A percentile compares a stretch with the other conserved stretches of the same genome.
phyloP scores from a whole-genome alignment of 1,284 basidiomycete genomes.

The Pseudomicrostroma phylloplanum region DNA sequence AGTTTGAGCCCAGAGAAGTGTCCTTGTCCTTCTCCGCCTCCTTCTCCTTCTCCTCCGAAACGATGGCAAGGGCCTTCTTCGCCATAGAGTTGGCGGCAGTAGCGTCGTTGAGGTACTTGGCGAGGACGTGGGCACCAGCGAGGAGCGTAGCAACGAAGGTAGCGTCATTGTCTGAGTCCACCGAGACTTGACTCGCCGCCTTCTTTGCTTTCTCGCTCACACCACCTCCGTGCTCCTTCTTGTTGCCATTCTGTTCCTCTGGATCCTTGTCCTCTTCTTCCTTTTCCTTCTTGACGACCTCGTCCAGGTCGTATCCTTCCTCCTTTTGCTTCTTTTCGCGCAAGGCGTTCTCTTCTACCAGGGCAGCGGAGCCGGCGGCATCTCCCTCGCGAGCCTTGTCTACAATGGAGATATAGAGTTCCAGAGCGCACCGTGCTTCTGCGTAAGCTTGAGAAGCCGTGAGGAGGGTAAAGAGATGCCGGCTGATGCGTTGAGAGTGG shows the following conservation, averaged over 20 bases:
- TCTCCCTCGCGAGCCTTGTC: conserved; percentile 42
- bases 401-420: conserved; percentile 41
- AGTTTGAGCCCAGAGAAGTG: too few species aligned
- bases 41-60: conserved; percentile 28
- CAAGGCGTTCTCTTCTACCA: conserved; percentile 10
- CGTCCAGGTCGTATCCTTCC: conserved; percentile 8
- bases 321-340: conserved; percentile 10
- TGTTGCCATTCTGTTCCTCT: neutral
- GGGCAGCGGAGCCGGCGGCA: conserved; percentile 15
- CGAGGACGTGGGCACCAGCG: conserved; percentile 30
- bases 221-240: conserved; percentile 4
- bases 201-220: conserved; percentile 11
- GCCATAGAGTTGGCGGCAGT: conserved; percentile 29
- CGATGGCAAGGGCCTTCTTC: conserved; percentile 25
- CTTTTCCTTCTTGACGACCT: conserved; percentile 15
- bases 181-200: conserved; percentile 11
- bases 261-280: neutral
- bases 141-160: conserved; percentile 33
- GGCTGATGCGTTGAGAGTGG: conserved; percentile 41
- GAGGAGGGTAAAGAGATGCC: conserved; percentile 39
- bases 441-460: conserved; percentile 41
- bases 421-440: conserved; percentile 36
- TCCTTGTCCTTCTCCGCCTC: conserved; percentile 18
- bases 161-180: conserved; percentile 31
- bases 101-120: conserved; percentile 26